phyloP scores from a whole-genome alignment of 2,329 filamentous ascomycete species.

The Curvularia sp. region DNA sequence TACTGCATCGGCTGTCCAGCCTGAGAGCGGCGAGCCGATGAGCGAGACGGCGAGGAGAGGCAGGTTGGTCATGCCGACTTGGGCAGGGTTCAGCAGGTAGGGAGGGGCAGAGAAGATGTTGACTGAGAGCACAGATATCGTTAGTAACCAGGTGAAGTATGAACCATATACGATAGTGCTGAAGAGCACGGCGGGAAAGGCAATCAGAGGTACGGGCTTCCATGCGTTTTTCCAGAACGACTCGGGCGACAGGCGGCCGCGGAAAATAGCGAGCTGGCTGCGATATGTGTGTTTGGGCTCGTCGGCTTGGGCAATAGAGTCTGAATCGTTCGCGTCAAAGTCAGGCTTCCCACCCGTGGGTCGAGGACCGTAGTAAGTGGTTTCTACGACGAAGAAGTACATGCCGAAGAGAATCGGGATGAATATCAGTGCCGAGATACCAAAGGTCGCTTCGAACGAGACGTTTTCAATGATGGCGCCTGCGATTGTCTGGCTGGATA shows the following conservation, averaged over 20 bases:
- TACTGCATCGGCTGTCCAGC: constrained; percentile 74
- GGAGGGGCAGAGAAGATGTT: constrained; percentile 82
- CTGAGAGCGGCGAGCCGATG: constrained; percentile 75
- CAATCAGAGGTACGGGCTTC: constrained; percentile 77
- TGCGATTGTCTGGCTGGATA: constrained; percentile 53
- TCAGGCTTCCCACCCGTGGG: constrained; percentile 26
- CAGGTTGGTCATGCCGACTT: constrained; percentile 78
- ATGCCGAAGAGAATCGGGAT: constrained; percentile 51
- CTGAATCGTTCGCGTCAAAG: constrained; percentile 35
- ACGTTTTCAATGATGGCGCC: constrained; percentile 52
- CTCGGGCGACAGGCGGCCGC: constrained; percentile 39
- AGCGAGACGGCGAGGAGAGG: constrained; percentile 84
- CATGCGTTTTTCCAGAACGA: constrained; percentile 44
- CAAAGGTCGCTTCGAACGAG: constrained; percentile 53
- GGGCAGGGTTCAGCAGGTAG: constrained; percentile 79
- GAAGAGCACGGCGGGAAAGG: constrained; percentile 88
- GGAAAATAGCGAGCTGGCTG: constrained; percentile 37
- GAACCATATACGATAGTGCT: constrained; percentile 58
- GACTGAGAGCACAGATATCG: constrained; percentile 87
- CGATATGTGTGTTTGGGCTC: constrained; percentile 34
- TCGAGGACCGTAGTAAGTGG: constrained; percentile 45
- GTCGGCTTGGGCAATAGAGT: constrained; percentile 23
- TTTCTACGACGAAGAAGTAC: constrained; percentile 57
- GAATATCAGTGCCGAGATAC: constrained; percentile 54
- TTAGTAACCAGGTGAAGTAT: constrained; percentile 74